Base-by-base conservation (phyloP, 148 eudicot genomes). In the Rhododendron williamsianum region DNA sequence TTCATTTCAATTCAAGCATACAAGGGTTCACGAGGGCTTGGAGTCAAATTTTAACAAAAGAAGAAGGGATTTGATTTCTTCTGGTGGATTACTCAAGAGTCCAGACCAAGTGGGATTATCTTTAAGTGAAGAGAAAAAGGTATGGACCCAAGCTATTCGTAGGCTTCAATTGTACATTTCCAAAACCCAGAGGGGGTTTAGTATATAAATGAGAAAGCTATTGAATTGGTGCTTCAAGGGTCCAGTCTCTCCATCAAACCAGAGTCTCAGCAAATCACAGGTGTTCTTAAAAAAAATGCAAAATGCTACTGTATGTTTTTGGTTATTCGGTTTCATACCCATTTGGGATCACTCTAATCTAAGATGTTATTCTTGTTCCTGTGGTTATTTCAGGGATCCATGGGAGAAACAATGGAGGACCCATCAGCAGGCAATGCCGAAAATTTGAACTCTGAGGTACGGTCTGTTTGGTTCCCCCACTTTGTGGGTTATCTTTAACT, bases 61-160 rank as follows among this genome's bases (percentile, higher is more conserved):
- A 27, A 15, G 11, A 83, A 25, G 15, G 21, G 30, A 23, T 38
- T 12, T n/a, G 27, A 8, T 10, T 30, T 52, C 27, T 51, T 49
- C 76, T 38, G 12, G 67, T 56, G 60, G 43, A 46, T 71, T 18
- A 35, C 65, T 49, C 25, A 15, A 52, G 15, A 12, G 56, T 52
- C 60, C 41, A 69, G 8, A 30, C 21, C 1, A 72, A 65, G 72
- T 65, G 33, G 76, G 76, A 30, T 71, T 71, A 12, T 71, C 76
- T 71, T 74, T 6, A 74, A 30, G 23, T 7, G 4, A 36, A 72
- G 41, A 27, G 77, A 35, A 73, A 35, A 35, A 9, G 46, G 77
- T 2, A 74, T 89, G 90, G 87, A 69, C 89, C 90, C 90, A 83
- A 88, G 81, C 73, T 80, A 90, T 88, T 87, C 85, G 63, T 87